These are phyloP conservation scores for Rutstroemia sydowiana DNA, from an alignment of 2,329 filamentous ascomycete species.

Conservation along the genomic window DNA sequence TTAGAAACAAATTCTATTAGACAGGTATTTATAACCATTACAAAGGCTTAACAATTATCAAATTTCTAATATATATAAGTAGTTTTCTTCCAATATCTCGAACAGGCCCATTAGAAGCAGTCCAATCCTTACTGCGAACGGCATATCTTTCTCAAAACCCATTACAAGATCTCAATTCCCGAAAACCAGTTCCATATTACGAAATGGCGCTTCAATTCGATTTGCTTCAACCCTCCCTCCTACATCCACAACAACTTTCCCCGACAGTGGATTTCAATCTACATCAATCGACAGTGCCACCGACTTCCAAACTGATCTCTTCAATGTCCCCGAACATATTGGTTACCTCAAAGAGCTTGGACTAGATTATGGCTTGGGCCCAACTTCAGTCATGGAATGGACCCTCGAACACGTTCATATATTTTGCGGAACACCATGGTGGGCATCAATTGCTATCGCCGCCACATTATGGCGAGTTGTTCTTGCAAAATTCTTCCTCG, in stretches of 20 bases:
- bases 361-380: constrained; percentile 80
- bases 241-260: constrained; percentile 8
- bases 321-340: constrained; percentile 48
- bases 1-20: constrained; percentile 33
- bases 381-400: constrained; percentile 67
- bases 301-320: constrained; percentile 17
- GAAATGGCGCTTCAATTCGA: constrained; percentile 21
- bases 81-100: constrained; percentile 29
- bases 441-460: constrained; percentile 61
- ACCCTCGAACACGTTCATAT: constrained; percentile 77
- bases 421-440: constrained; percentile 71
- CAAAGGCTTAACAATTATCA: background rate
- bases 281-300: constrained; percentile 19
- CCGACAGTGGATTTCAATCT: constrained; percentile 8
- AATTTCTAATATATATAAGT: constrained; percentile 16
- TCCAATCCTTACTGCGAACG: constrained; percentile 21
- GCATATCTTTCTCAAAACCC: constrained; percentile 14
- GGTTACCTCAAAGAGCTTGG: constrained; percentile 80
- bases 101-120: constrained; percentile 21
- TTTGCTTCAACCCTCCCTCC: constrained; percentile 25
- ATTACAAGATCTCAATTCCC: constrained; percentile 14
- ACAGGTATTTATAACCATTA: constrained; percentile 19
- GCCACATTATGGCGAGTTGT: constrained; percentile 56
- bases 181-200: constrained; percentile 17
- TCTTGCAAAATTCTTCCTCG: constrained; percentile 59